Evolutionary conservation across 805 yeast genomes (phyloP).

Genomic region (Metschnikowia kofuensis): DNA sequence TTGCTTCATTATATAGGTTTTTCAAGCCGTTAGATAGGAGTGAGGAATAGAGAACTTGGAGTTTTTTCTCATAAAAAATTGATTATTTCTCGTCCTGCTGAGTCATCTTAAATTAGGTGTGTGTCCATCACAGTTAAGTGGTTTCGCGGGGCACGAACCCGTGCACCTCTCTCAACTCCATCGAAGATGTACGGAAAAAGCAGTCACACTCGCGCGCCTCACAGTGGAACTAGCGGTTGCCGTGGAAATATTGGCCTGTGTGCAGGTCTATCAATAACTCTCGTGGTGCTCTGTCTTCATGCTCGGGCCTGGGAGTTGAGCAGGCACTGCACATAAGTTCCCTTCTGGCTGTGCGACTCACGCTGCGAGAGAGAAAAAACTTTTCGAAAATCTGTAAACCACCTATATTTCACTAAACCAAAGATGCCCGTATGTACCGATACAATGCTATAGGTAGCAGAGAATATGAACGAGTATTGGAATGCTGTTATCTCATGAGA

Average conservation of each 20-base stretch:
- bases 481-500: neutral
- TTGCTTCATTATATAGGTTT: no score
- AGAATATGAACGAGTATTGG: neutral
- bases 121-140: neutral
- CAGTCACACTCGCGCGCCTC: slow-evolving; percentile 14
- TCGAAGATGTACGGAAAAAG: slow-evolving; percentile 6
- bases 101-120: neutral
- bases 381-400: slow-evolving; percentile 8
- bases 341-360: neutral
- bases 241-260: no score
- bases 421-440: slow-evolving; percentile 43
- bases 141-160: neutral
- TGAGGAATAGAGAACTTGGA: no score
- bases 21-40: no score
- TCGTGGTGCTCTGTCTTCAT: no score
- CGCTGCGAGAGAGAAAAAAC: slow-evolving; percentile 11
- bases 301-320: neutral
- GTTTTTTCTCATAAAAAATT: no score
- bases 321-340: neutral
- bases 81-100: neutral
- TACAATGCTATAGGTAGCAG: no score
- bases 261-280: no score
- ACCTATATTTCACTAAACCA: slow-evolving; percentile 5
- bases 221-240: neutral
- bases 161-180: neutral